These are phyloP conservation scores for Aspergillus calidoustus DNA, from an alignment of 2,329 filamentous ascomycete species.

Conservation along the genomic window DNA sequence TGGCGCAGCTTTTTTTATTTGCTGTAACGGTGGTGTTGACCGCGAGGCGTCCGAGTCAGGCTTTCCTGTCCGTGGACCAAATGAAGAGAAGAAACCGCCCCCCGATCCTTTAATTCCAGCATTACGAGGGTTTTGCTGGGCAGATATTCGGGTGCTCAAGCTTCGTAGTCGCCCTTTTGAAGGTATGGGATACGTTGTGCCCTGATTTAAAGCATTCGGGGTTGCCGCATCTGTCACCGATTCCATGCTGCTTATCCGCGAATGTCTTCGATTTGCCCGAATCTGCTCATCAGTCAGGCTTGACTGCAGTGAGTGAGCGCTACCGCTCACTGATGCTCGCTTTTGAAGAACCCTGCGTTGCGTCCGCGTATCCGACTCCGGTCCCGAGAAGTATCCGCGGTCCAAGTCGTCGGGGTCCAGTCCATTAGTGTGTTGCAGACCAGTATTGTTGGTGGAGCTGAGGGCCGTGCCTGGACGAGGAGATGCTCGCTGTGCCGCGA, in stretches of 20 bases:
- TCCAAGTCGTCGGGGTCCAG: constrained; percentile 66
- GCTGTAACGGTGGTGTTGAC: constrained; percentile 54
- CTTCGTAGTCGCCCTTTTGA: constrained; percentile 61
- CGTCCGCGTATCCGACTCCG: constrained; percentile 76
- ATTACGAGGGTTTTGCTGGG: constrained; percentile 55
- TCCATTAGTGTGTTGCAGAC: constrained; percentile 31
- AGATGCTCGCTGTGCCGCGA: constrained; percentile 29
- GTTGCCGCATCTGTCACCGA: constrained; percentile 64
- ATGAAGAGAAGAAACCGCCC: constrained; percentile 50
- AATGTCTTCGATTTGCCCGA: constrained; percentile 71
- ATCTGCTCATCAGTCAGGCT: constrained; percentile 79
- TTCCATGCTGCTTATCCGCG: constrained; percentile 77
- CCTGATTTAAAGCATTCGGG: constrained; percentile 25
- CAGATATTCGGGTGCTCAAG: constrained; percentile 61
- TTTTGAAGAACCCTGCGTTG: constrained; percentile 79
- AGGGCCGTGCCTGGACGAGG: constrained; percentile 40
- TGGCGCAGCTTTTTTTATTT: constrained; percentile 62
- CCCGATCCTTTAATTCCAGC: constrained; percentile 58
- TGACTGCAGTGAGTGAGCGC: constrained; percentile 67
- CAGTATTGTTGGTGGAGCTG: constrained; percentile 29
- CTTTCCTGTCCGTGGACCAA: constrained; percentile 51
- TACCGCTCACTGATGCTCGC: constrained; percentile 53
- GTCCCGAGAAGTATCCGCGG: constrained; percentile 90
- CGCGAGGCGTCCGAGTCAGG: constrained; percentile 56
- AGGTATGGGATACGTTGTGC: constrained; percentile 57